phyloP scores from a whole-genome alignment of 805 yeast species.

The Vanderwaltozyma polyspora region DNA sequence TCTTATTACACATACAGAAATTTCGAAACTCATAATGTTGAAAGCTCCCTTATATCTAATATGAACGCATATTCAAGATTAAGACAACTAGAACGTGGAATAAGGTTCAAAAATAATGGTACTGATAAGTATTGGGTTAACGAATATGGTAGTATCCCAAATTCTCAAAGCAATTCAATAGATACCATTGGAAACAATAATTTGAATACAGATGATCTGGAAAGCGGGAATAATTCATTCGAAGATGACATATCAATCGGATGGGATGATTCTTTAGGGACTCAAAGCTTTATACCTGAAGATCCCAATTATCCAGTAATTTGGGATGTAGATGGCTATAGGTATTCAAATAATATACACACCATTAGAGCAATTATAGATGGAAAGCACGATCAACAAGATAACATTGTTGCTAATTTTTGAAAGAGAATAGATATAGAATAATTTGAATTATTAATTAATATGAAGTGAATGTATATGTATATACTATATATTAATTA shows the following conservation, averaged over 20 bases:
- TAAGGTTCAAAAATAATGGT: constrained; percentile 72
- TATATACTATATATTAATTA: no score
- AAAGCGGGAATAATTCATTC: background rate
- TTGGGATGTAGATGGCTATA: constrained; percentile 21
- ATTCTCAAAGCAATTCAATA: background rate
- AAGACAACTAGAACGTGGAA: constrained; percentile 70
- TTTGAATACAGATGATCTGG: background rate
- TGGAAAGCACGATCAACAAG: no score
- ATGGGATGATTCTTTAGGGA: constrained; percentile 19
- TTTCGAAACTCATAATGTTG: constrained; percentile 71
- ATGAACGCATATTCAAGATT: constrained; percentile 53
- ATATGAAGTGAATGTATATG: no score
- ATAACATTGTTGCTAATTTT: no score
- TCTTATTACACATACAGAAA: constrained; percentile 67
- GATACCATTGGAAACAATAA: background rate
- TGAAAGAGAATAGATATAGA: no score
- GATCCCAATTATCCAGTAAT: constrained; percentile 27
- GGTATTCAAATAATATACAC: constrained; percentile 16
- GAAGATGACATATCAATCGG: constrained; percentile 14
- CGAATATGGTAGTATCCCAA: constrained; percentile 13
- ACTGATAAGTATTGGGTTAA: constrained; percentile 70
- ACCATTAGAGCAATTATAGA: constrained; percentile 8
- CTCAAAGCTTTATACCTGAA: constrained; percentile 17
- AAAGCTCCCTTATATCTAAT: constrained; percentile 38
- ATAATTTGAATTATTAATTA: no score